phyloP scores from a whole-genome alignment of 164 flowering plant species.

The Nelumbo lutea region DNA sequence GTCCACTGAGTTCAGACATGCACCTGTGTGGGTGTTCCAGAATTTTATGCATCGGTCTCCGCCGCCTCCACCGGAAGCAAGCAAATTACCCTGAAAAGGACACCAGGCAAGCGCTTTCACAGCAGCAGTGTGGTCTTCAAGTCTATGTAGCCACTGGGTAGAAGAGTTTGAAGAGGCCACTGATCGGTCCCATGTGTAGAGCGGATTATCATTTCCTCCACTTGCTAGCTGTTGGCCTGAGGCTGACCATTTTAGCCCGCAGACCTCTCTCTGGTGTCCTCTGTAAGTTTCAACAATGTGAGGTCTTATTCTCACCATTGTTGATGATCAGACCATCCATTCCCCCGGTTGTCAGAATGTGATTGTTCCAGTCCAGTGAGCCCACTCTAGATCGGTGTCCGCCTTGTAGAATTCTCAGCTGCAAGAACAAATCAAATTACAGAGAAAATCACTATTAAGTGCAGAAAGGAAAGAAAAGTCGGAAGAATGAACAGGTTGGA shows the following conservation, averaged over 20 bases:
- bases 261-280: constrained; percentile 59
- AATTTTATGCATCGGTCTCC: constrained; percentile 57
- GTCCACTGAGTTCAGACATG: constrained; percentile 58
- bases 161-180: constrained; percentile 34
- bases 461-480: background rate
- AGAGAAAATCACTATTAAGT: too few relatives aligned
- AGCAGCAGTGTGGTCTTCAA: constrained; percentile 61
- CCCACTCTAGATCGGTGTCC: constrained; percentile 52
- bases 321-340: constrained; percentile 53
- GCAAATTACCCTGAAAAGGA: constrained; percentile 56
- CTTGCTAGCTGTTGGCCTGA: constrained; percentile 62
- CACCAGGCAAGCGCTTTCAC: constrained; percentile 73
- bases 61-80: constrained; percentile 66
- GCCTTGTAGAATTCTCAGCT: constrained; percentile 49
- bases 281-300: constrained; percentile 46
- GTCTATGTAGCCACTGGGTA: constrained; percentile 53
- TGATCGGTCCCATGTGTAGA: constrained; percentile 56
- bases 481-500: background rate
- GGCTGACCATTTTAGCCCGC: constrained; percentile 63
- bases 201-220: constrained; percentile 62
- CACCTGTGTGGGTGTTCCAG: constrained; percentile 66
- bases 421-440: constrained; percentile 12
- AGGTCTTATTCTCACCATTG: constrained; percentile 52
- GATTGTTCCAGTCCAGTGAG: constrained; percentile 55
- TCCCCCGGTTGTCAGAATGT: constrained; percentile 59